Conservation (phyloP, 2,329 filamentous ascomycete species). For the Microsporum audouinii region DNA sequence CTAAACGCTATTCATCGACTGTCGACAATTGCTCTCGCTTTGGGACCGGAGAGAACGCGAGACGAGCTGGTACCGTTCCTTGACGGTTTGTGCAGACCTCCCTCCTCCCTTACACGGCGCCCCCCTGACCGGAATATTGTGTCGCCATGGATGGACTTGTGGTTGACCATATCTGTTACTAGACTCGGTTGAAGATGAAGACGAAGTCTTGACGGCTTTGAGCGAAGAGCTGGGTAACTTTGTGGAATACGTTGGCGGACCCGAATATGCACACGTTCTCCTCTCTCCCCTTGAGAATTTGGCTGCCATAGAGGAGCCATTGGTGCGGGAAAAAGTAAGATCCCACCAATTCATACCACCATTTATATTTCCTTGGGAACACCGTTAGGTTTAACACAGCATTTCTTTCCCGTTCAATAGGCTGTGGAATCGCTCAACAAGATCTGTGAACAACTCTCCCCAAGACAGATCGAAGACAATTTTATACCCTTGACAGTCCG, state of each 20-base stretch:
- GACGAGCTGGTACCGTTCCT: conserved; percentile 98
- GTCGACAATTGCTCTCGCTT: conserved; percentile 91
- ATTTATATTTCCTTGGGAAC: background rate
- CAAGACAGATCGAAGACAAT: conserved; percentile 89
- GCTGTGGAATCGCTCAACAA: conserved; percentile 99
- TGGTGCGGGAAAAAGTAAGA: conserved; percentile 90
- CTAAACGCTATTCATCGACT: conserved; percentile 97
- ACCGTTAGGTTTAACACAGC: background rate
- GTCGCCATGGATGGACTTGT: background rate
- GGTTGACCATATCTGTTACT: conserved; percentile 12
- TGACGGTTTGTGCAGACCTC: conserved; percentile 59
- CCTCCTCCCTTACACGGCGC: background rate
- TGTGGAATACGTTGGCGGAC: conserved; percentile 92
- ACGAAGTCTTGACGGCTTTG: conserved; percentile 91
- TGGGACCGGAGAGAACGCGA: conserved; percentile 90
- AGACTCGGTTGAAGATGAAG: conserved; percentile 99
- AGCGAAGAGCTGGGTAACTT: conserved; percentile 95
- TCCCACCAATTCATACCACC: background rate
- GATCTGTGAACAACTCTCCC: conserved; percentile 85
- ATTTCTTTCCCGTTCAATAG: conserved; percentile 36
- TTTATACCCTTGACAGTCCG: conserved; percentile 93
- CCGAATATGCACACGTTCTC: conserved; percentile 88
- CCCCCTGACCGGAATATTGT: background rate
- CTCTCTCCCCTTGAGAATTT: conserved; percentile 95
- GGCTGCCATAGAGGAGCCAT: conserved; percentile 93